Evolutionary conservation across 345 rosid species (phyloP).

Genomic region (Excoecaria agallocha): DNA sequence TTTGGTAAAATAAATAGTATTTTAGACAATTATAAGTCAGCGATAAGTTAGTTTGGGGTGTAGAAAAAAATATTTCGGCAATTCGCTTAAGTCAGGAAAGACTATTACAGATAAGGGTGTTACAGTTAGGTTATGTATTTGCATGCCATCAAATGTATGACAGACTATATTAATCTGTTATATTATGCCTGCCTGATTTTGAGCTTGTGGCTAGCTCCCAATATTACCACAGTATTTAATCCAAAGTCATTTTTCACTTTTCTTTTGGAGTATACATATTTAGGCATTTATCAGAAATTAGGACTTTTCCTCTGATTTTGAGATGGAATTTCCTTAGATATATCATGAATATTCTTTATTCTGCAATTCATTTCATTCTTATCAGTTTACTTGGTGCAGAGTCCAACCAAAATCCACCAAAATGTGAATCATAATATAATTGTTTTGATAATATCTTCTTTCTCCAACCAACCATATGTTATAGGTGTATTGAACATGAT

Average conservation of each 20-base stretch:
- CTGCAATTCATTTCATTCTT: neutral
- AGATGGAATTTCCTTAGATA: neutral
- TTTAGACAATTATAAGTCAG: too few relatives aligned
- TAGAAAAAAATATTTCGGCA: too few relatives aligned
- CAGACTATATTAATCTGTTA: neutral
- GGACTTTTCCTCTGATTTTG: neutral
- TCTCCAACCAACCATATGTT: too few relatives aligned
- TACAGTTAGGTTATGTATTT: neutral
- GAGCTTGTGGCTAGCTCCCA: neutral
- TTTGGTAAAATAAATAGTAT: too few relatives aligned
- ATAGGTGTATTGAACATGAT: too few relatives aligned
- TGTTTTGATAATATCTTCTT: too few relatives aligned
- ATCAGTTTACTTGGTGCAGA: too few relatives aligned
- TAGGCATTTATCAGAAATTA: neutral
- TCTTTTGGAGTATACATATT: neutral
- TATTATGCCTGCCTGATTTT: slow-evolving; percentile 4
- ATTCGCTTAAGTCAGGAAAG: too few relatives aligned
- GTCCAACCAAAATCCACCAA: too few relatives aligned
- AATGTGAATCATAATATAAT: too few relatives aligned
- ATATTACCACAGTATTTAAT: neutral
- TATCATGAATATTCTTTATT: neutral
- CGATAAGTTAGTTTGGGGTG: too few relatives aligned
- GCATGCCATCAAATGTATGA: neutral
- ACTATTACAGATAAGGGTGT: too few relatives aligned
- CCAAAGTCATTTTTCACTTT: neutral